Base-by-base conservation (phyloP, 495 filamentous ascomycete genomes). In the Xylaria flabelliformis region DNA sequence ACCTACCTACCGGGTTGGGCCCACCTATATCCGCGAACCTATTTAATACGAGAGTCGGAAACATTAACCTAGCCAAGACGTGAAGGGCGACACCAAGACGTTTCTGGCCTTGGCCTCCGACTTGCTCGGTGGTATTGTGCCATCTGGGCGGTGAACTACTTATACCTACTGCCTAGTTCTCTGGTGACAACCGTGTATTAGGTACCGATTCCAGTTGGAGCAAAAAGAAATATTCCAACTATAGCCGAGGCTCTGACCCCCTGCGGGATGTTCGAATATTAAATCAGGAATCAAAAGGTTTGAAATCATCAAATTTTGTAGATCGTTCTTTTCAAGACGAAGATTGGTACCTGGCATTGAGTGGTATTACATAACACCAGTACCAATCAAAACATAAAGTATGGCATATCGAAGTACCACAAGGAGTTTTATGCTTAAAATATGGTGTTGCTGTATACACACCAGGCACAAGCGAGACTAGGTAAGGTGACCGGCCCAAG, bases 351-450 rank as follows among this genome's bases (percentile, higher is more conserved):
- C n/a, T 53, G 24, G 32, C 29, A 59, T n/a, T 7, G 36, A 36
- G 15, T 7, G 29, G 58, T 21, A 61, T 61, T 61, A 21, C 32
- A 61, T 21, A 39, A 61, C 21, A 15, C 7, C 17, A 61, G n/a
- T 39, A 61, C 58, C 58, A 39, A 61, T 21, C 53, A 56, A 56
- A 56, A 56, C 53, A 61, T 39, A 32, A 61, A n/a, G 21, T 61
- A 39, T n/a, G 39, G 58, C n/a, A 19, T 64, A 29, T 44, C 39
- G 61, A 44, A 26, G 36, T 44, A 44, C 26, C 21, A 42, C 61
- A 64, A 61, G 17, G 39, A 64, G n/a, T 29, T 42, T 64, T 42
- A 64, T 46, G 61, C 61, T 64, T 64, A 44, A 64, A 64, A n/a
- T 64, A 64, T 29, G 39, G 61, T 21, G 61, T 46, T 44, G 9